Base-by-base conservation (phyloP, 202 grass and related monocot genomes). In the Hordeum pubiflorum region DNA sequence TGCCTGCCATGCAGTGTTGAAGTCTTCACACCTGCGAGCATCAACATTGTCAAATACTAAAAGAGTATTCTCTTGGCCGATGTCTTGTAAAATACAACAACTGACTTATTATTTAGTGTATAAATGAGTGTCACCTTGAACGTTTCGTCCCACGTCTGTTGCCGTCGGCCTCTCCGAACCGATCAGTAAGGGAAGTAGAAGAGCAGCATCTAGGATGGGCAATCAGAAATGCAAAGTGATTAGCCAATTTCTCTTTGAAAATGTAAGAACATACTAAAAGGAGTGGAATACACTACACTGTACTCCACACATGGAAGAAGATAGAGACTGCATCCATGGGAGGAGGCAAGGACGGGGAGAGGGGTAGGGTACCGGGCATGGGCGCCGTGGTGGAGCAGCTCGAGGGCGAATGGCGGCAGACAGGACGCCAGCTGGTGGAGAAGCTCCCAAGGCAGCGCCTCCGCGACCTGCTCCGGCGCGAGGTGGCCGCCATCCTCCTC, bases 371-470 rank as follows among this genome's bases (percentile, higher is more conserved):
- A 89, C 87, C 82, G 26, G 10, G 66, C 61, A 46, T 88, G 77
- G 58, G 89, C 62, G 38, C 88, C 86, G 74, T 83, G 78, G 58
- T 89, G 86, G 22, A 98, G 87, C 31, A 83, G 85, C 69, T 91
- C 84, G 67, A 98, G 90, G 15, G 88, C 96, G 48, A 82, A 66
- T n/a, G 96, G 90, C 24, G 92, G 68, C 38, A 95, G 75, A 27
- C 6, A 82, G 32, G 74, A 62, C 9, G 89, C 84, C 71, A 98
- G 75, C 9, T 56, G 66, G 69, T 95, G 86, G 15, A 98, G 78
- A 75, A 98, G 85, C 75, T 95, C 90, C 58, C 87, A 86, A 0
- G 92, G 92, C 58, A 98, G 90, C 55, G 81, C 84, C 69, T 85
- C 80, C 65, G 86, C 85, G 38, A 91, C 84, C 82, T 81, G 59